phyloP scores from a whole-genome alignment of 1,284 basidiomycete species.

The Bjerkandera adusta region DNA sequence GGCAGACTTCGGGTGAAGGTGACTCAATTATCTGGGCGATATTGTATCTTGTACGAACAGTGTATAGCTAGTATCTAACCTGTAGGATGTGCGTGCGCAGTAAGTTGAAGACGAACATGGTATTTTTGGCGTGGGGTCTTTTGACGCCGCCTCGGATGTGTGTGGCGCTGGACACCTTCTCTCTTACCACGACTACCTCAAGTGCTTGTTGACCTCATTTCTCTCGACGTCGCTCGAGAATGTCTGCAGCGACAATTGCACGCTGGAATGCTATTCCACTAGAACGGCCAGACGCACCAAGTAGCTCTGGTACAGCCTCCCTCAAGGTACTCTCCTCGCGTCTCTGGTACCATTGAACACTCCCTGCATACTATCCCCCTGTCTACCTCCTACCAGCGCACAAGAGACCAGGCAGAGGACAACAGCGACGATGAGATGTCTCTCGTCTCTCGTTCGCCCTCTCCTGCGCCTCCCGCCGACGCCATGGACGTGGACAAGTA shows the following conservation, averaged over 20 bases:
- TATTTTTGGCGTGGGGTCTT: no score
- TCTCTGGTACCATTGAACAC: conserved; percentile 36
- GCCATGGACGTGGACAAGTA: conserved; percentile 65
- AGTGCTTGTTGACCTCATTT: no score
- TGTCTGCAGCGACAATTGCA: conserved; percentile 64
- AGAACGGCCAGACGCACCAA: conserved; percentile 32
- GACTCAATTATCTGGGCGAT: no score
- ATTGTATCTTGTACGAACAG: no score
- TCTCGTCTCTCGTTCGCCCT: conserved; percentile 70
- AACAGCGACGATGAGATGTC: conserved; percentile 61
- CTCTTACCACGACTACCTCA: no score
- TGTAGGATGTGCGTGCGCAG: no score
- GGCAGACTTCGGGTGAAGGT: no score
- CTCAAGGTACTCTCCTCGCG: conserved; percentile 69
- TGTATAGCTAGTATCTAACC: no score
- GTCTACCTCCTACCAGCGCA: conserved; percentile 53
- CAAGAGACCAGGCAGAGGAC: conserved; percentile 39
- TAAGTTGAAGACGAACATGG: no score
- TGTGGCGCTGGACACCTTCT: no score
- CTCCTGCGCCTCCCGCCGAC: conserved; percentile 40
- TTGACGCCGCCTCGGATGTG: no score
- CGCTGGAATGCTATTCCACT: conserved; percentile 72
- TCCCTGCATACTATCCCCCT: conserved; percentile 31
- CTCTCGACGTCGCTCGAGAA: conserved; percentile 22
- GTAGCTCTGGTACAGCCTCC: conserved; percentile 16